Evolutionary conservation across 352 stramenopile species (phyloP).

Genomic region (Globisporangium cylindrosporum): DNA sequence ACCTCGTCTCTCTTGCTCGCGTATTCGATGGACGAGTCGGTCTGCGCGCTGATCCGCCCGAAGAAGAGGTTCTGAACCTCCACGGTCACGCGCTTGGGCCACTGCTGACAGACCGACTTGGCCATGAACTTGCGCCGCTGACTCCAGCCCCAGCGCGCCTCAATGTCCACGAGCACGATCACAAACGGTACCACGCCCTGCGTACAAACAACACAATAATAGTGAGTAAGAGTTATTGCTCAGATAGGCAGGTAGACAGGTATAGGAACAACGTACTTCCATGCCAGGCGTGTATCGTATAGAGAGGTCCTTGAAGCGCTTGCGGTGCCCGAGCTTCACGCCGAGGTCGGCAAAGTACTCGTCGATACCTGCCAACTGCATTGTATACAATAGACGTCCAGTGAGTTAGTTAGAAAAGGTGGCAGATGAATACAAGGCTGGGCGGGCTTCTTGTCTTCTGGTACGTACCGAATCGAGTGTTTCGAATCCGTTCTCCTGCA

Average conservation of each 20-base stretch:
- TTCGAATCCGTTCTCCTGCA: slow-evolving; percentile 17
- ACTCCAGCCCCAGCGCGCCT: slow-evolving; percentile 9
- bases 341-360: slow-evolving; percentile 14
- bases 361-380: slow-evolving; percentile 13
- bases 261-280: slow-evolving; percentile 1
- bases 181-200: slow-evolving; percentile 14
- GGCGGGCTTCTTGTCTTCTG: neutral
- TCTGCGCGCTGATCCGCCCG: slow-evolving; percentile 4
- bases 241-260: neutral
- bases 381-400: neutral
- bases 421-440: neutral
- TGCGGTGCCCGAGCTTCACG: slow-evolving; percentile 18
- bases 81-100: slow-evolving; percentile 10
- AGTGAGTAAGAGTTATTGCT: neutral
- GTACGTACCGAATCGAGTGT: slow-evolving; percentile 10
- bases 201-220: neutral
- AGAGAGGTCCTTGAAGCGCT: slow-evolving; percentile 18
- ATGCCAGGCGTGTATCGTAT: slow-evolving; percentile 13
- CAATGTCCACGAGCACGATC: slow-evolving; percentile 13
- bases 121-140: slow-evolving; percentile 13
- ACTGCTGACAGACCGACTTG: slow-evolving; percentile 16
- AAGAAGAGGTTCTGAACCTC: slow-evolving; percentile 17
- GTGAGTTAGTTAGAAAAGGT: neutral
- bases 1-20: slow-evolving; percentile 5
- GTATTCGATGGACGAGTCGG: slow-evolving; percentile 15